Evolutionary conservation across 179 eudicot species (phyloP), one percentile per base, ranked within the genome.

Genomic region (Silene vulgaris): DNA sequence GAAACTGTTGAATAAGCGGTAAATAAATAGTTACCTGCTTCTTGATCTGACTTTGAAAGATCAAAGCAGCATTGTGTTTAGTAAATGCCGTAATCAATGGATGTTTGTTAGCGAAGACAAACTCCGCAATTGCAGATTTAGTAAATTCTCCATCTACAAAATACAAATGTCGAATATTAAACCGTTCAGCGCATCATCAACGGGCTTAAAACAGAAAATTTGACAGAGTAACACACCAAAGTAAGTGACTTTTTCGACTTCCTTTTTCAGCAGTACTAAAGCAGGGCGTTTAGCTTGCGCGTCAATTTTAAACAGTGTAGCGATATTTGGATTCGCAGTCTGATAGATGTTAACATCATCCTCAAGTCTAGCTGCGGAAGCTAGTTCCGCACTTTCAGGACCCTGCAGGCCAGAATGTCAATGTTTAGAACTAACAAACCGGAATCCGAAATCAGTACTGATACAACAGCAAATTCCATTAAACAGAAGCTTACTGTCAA

Each of bases 321-420:
- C 97, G 37, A 95, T 89, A 72, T 89, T 87, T 21, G 93, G 84
- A 70, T 76, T 88, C 8, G 72, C 69, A 23, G 99, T 92, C 83
- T 95, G 99, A 76, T 95, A 95, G 81, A 90, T 90, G 80, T 85
- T 91, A 29, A 95, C 86, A 65, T 85, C 96, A 64, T 92, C 97
- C 20, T 92, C 93, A 60, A 81, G 79, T 80, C 79, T 84, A 21
- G 97, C 87, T 71, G 93, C 97, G 78, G 91, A 91, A 77, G 85
- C 82, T 76, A 95, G 82, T 86, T 86, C 93, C 66, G 86, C 83
- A 71, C 87, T 89, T 7, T 89, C 92, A 54, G 88, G 76, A 73
- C 97, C 97, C 99, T 95, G 80, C 73, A 69, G 17, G 23, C 19
- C 12, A 69, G 8, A 69, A 37, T 11, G 4, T 69, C 45, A 11